Base-by-base conservation (phyloP, 2,329 filamentous ascomycete genomes). In the Talaromyces sp. region DNA sequence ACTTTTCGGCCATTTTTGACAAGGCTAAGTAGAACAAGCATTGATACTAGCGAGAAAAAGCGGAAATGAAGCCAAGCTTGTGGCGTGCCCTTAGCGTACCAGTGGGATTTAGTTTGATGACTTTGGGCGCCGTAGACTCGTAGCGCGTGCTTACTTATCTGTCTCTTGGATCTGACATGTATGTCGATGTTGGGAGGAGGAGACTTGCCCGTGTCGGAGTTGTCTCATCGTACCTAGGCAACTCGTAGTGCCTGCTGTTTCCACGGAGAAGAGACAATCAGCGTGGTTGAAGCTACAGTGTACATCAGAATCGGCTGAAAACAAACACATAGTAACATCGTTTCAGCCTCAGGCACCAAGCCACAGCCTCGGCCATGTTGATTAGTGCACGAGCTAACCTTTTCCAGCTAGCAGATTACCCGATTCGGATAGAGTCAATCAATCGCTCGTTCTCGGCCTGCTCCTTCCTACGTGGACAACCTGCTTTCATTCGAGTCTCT, bases 361-460 rank as follows among this genome's bases (percentile, higher is more conserved):
- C 60, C 18, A 33, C 50, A n/a, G 28, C 50, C 16, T 6, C 28
- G 48, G 28, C 28, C 9, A 14, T 23, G 3, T 5, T 28, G n/a
- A 21, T 21, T 7, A 8, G 4, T 18, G n/a, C n/a, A n/a, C n/a
- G 18, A 14, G 16, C 39, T 46, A 50, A 18, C 58, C 28, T 3
- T 12, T 21, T 37, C 7, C 37, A 18, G 48, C 59, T 48, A 40
- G 58, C 23, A 16, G 16, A 33, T 25, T 59, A 1, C 61, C 58
- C 25, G 5, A 18, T 60, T 2, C 58, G 58, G 58, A 54, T 54
- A 60, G 39, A 18, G 44, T 28, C 16, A 40, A 46, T 18, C 40
- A 16, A 42, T 23, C 14, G 33, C 37, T 55, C 59, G 58, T 60
- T 60, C 59, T 61, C 59, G 37, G 48, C 48, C 59, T 61, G 31